Base-by-base conservation (phyloP, 106 monocot genomes). In the Platanthera guangdongensis region DNA sequence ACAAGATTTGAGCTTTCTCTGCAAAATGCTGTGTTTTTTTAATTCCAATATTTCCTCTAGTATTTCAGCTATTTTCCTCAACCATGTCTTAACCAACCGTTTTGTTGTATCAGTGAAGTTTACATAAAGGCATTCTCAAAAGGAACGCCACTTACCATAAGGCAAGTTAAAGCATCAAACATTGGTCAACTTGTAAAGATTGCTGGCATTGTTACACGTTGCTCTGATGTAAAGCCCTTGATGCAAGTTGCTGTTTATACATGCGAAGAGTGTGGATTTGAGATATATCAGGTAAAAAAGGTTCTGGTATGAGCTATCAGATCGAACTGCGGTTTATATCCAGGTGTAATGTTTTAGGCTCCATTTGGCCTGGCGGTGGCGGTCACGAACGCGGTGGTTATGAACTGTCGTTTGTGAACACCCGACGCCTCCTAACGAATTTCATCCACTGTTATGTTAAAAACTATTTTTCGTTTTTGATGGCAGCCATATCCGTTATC, bases 231-330 rank as follows among this genome's bases (percentile, higher is more conserved):
- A 52, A 97, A 97, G 74, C 97, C 97, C 18, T 79, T 97, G 83
- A 94, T 97, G 97, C 93, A 97, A 85, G 97, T 97, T 87, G 97
- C 97, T 77, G 97, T 97, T 78, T 97, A 97, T 68, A 97, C 97
- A 53, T 97, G 97, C 74, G 97, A 97, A 81, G 97, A 97, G 47
- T 97, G 97, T 70, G 97, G 97, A 4, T 97, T 91, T 81, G 97
- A 97, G 75, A 97, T 97, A 32, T 97, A 97, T 71, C 97, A 97
- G 97, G 97, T 97, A 84, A 10, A 25, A 39, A 74, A 72, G 53
- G 50, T 67, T 15, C 52, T 9, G 32, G 14, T 76, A 14, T 47
- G 19, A 52, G 9, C 7, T 54, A 9, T 14, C 53, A 75, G 52
- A 47, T 70, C 5, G 1, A 70, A 15, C 25, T 70, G 45, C 7